These are phyloP conservation scores for Dalbergia cultrata DNA, from an alignment of 306 rosid species.

Conservation along the genomic window DNA sequence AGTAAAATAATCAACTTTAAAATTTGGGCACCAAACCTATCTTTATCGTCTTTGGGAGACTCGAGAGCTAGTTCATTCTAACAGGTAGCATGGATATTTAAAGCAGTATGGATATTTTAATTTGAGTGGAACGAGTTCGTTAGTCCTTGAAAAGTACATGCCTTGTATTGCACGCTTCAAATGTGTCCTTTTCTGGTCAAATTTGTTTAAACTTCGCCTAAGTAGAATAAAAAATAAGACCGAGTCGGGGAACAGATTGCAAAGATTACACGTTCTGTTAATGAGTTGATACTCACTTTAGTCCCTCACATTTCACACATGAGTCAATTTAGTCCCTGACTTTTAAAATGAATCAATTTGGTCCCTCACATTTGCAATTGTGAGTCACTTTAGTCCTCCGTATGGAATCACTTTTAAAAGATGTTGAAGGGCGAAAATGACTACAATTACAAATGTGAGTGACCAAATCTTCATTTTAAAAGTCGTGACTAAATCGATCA, in stretches of 20 bases:
- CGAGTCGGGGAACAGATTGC: not conserved
- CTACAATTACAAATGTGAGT: too few relatives aligned
- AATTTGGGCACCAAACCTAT: conserved; percentile 24
- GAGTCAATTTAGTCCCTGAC: too few relatives aligned
- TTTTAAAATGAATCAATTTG: too few relatives aligned
- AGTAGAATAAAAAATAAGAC: not conserved
- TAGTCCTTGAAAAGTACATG: not conserved
- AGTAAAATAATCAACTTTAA: conserved; percentile 16
- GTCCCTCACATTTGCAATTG: too few relatives aligned
- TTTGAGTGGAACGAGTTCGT: not conserved
- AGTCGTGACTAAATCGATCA: too few relatives aligned
- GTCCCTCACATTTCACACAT: too few relatives aligned
- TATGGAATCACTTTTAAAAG: too few relatives aligned
- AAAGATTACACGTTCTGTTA: not conserved
- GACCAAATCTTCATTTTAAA: too few relatives aligned
- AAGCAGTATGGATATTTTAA: not conserved
- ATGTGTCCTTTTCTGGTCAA: not conserved
- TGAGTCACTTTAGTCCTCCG: too few relatives aligned
- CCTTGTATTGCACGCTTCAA: conserved; percentile 1
- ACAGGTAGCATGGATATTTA: not conserved
- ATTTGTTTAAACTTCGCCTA: not conserved
- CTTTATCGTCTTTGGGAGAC: not conserved
- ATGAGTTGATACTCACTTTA: too few relatives aligned
- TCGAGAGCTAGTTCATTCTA: not conserved
- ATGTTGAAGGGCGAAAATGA: too few relatives aligned